Evolutionary conservation across 2,329 filamentous ascomycete species (phyloP), one percentile per base, ranked within the genome.

Genomic region (Diaporthe sp.): DNA sequence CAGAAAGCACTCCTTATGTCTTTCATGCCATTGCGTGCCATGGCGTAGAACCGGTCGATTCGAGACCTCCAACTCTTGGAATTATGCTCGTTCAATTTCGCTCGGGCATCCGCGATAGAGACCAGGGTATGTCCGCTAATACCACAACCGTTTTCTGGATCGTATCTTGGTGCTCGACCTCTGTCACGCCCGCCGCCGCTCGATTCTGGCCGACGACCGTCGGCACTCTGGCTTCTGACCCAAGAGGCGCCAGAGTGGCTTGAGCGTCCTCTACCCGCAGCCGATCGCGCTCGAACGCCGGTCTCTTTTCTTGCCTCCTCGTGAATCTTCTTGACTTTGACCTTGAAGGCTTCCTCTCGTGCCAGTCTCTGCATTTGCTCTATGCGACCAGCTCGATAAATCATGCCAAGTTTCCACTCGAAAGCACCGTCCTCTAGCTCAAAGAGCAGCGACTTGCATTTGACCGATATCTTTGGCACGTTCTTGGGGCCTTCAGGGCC

Each of bases 391-490:
- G 95, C 92, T 44, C 96, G 92, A 83, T 98, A 99, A 71, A 99
- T 99, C 81, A 95, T 92, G 22, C 96, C 95, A 13, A 99, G 87
- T 82, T 98, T 98, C 94, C 96, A 99, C 83, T 99, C 97, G 81
- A 99, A 99, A 0, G 95, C 93, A 68, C 97, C 96, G 82, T 99
- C 97, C 84, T 99, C 97, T 49, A 99, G 88, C 81, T 98, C 96
- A 76, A 99, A 96, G 3, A 98, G 86, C 34, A 99, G 88, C 7
- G 94, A 94, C 80, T 94, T 94, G 73, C 93, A 94, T 71, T 95
- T 92, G 13, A 99, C 79, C 0, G 95, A 96, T 31, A 99, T 87
- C 81, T 94, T 96, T 1, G 97, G 97, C 0, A 99, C 92, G 61
- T 91, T 88, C 82, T 97, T 98, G 0, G 97, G 95, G 0, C 90